phyloP scores from a whole-genome alignment of 805 yeast species.

The Kodamaea jinghongensis region DNA sequence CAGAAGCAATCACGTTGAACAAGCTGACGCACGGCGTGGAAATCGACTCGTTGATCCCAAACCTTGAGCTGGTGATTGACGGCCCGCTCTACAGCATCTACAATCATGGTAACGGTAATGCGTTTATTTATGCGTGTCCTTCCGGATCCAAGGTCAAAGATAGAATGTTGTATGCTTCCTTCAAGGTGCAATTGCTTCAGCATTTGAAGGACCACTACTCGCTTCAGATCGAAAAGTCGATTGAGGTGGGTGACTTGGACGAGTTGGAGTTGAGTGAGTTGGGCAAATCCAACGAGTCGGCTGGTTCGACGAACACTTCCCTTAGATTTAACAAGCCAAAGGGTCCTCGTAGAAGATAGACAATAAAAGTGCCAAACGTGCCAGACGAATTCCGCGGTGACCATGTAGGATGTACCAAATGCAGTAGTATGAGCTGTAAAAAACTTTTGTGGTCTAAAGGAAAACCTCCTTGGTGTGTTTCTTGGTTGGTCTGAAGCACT shows the following conservation, averaged over 20 bases:
- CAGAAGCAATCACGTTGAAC: slow-evolving; percentile 40
- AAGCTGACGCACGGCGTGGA: slow-evolving; percentile 20
- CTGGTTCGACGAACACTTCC: slow-evolving; percentile 3
- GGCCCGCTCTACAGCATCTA: slow-evolving; percentile 53
- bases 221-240: slow-evolving; percentile 38
- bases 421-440: no score
- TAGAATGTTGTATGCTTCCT: slow-evolving; percentile 89
- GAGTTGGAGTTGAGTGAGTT: slow-evolving; percentile 61
- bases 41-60: slow-evolving; percentile 18
- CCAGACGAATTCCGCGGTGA: no score
- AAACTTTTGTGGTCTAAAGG: no score
- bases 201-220: slow-evolving; percentile 40
- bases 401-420: no score
- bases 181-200: slow-evolving; percentile 58
- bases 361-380: no score
- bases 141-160: slow-evolving; percentile 85
- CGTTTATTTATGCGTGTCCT: slow-evolving; percentile 85
- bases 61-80: slow-evolving; percentile 13
- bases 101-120: slow-evolving; percentile 36
- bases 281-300: slow-evolving; percentile 13
- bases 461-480: no score
- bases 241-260: slow-evolving; percentile 72
- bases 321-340: slow-evolving; percentile 57
- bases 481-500: no score
- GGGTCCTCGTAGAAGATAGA: slow-evolving; percentile 58